A percentile compares a stretch with the other conserved stretches of the same genome.
phyloP scores from a whole-genome alignment of 192 early-diverging fungal species.

The Coemansia biformis region DNA sequence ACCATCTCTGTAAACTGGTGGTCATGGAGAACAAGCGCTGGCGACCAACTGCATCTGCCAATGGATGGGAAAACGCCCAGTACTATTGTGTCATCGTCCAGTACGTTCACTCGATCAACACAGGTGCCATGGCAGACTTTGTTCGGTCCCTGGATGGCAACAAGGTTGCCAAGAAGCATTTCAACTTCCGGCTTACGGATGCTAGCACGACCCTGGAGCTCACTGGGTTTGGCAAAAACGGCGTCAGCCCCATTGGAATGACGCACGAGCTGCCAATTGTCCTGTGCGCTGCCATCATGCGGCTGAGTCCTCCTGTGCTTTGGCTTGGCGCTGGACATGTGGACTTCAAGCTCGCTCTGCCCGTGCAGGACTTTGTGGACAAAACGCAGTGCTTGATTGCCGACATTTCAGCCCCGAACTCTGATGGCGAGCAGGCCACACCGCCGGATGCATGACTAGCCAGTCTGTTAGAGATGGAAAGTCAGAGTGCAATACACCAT shows the following conservation, averaged over 20 bases:
- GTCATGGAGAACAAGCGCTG: slow-evolving; percentile 86
- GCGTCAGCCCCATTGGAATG: slow-evolving; percentile 68
- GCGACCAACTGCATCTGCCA: slow-evolving; percentile 10
- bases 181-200: slow-evolving; percentile 71
- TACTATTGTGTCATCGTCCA: slow-evolving; percentile 69
- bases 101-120: slow-evolving; percentile 57
- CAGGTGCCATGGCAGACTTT: slow-evolving; percentile 59
- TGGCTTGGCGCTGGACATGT: slow-evolving; percentile 78
- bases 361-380: slow-evolving; percentile 57
- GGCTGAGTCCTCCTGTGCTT: slow-evolving; percentile 61
- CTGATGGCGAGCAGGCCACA: too few relatives aligned
- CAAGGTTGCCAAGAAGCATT: slow-evolving; percentile 61
- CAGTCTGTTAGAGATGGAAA: too few relatives aligned
- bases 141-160: slow-evolving; percentile 54
- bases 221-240: slow-evolving; percentile 69
- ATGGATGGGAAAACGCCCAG: slow-evolving; percentile 7
- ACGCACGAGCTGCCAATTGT: slow-evolving; percentile 57
- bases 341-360: slow-evolving; percentile 79
- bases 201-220: slow-evolving; percentile 56
- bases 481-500: too few relatives aligned
- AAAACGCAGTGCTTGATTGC: slow-evolving; percentile 20
- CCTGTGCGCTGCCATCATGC: slow-evolving; percentile 56
- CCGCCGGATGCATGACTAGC: too few relatives aligned
- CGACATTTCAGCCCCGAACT: too few relatives aligned
- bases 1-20: slow-evolving; percentile 85